Percentiles rank a stretch among this genome's conserved stretches.
phyloP scores from a whole-genome alignment of 2,329 filamentous ascomycete species.

The Penicillium sp. region DNA sequence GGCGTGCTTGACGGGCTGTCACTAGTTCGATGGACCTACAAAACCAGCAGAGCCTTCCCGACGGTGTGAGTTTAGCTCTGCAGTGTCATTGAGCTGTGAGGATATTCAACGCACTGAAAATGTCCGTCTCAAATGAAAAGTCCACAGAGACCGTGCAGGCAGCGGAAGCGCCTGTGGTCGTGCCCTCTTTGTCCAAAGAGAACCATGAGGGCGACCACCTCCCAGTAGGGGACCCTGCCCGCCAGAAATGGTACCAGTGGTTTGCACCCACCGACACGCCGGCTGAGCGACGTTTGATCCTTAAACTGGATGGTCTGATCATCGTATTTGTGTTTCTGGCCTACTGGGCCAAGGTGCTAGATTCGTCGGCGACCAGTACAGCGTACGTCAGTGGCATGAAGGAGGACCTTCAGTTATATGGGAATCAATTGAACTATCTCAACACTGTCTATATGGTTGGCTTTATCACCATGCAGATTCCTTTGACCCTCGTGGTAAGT shows the following conservation, averaged over 20 bases:
- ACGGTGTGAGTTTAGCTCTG: too few relatives aligned
- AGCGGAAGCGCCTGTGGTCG: background rate
- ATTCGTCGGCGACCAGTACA: constrained; percentile 25
- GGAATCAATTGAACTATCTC: constrained; percentile 27
- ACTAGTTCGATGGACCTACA: background rate
- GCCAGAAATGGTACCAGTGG: constrained; percentile 25
- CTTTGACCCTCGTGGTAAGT: constrained; percentile 20
- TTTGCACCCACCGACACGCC: constrained; percentile 23
- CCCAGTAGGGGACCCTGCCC: background rate
- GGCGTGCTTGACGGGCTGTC: background rate
- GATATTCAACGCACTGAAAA: background rate
- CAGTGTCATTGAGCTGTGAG: too few relatives aligned
- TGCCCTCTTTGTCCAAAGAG: background rate
- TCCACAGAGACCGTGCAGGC: background rate
- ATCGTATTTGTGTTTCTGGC: constrained; percentile 24
- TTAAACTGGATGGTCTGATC: constrained; percentile 23
- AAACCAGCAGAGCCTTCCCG: background rate
- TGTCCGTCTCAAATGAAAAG: background rate
- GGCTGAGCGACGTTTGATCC: constrained; percentile 20
- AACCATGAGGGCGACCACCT: background rate
- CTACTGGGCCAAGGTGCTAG: constrained; percentile 22
- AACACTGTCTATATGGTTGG: constrained; percentile 26
- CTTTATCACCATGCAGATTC: constrained; percentile 24
- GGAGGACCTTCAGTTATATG: constrained; percentile 24
- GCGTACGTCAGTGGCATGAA: constrained; percentile 29